Evolutionary conservation across 192 early-diverging fungal genomes (phyloP), one percentile per base, ranked within the genome.

Genomic region (Backusella mclennaniae): DNA sequence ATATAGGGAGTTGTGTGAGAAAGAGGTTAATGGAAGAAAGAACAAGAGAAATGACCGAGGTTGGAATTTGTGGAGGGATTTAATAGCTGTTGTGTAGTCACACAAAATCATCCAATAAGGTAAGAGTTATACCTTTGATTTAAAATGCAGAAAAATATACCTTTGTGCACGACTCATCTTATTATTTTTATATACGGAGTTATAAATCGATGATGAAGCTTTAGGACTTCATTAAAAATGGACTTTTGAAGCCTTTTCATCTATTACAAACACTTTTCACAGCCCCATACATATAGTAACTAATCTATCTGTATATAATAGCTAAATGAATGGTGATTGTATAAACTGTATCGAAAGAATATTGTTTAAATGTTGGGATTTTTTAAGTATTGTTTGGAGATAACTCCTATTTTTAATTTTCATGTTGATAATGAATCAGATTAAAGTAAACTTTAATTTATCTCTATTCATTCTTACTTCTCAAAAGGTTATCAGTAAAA

Each of bases 61-160:
- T 41, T 19, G 11, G 7, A 12, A 23, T 69, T 21, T 38, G 35
- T n/a, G 19, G 17, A 39, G 35, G 35, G 35, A 69, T 69, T 69
- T 69, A 69, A 69, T 38, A 39, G 36, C 21, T 69, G 39, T 69
- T 69, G n/a, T 23, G 36, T 36, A 36, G 68, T 69, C 68, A 69
- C 68, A 21, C 68, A 4, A 21, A 12, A 23, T 19, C 4, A 38
- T 11, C 68, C 35, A 69, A 69, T 69, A 35, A 39, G 38, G 38
- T 38, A 21, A 21, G 68, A 69, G 68, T 69, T 69, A 69, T 69
- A 69, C 68, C 68, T 19, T 39, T 69, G 4, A 69, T 69, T 69
- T 69, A 11, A 69, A 69, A 69, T 39, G 35, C 68, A 69, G 68
- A 69, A 41, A 69, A 63, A 63, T 69, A 69, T 69, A 69, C 68